phyloP scores from a whole-genome alignment of 495 filamentous ascomycete genomes.

The Talaromyces adpressus region DNA sequence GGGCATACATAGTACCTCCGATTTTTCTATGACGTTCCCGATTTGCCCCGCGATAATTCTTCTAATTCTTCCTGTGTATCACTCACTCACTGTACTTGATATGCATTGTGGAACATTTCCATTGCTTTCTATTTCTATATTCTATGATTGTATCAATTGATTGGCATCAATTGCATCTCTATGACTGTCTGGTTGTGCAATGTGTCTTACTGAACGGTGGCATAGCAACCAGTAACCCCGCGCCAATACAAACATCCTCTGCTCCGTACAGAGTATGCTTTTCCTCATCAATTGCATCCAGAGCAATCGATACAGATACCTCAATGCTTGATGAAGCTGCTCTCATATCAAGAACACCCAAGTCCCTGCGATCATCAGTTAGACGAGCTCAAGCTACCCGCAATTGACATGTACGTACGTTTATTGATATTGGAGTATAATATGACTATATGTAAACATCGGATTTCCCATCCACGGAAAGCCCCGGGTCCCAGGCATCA shows the following conservation, averaged over 20 bases:
- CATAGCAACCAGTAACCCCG: not conserved
- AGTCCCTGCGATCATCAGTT: too few relatives aligned
- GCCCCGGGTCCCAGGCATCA: not conserved
- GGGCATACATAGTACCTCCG: not conserved
- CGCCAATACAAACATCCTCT: not conserved
- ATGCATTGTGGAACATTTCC: not conserved
- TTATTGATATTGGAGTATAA: too few relatives aligned
- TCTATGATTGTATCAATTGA: slow-evolving; percentile 9
- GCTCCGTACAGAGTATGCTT: not conserved
- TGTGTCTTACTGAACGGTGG: not conserved
- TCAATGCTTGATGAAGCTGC: too few relatives aligned
- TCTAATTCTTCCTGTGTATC: not conserved
- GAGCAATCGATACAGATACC: too few relatives aligned
- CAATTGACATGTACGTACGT: too few relatives aligned
- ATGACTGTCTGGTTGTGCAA: not conserved
- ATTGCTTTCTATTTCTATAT: slow-evolving; percentile 16
- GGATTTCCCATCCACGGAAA: not conserved
- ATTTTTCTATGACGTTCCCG: slow-evolving; percentile 7
- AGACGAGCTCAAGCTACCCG: too few relatives aligned
- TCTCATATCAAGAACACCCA: too few relatives aligned
- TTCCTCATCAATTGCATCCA: not conserved
- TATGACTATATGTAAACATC: too few relatives aligned
- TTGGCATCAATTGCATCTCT: not conserved
- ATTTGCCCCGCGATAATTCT: not conserved
- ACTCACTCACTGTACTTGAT: not conserved